Base-by-base conservation (phyloP, 2,329 filamentous ascomycete genomes). In the Colletotrichum tofieldiae region DNA sequence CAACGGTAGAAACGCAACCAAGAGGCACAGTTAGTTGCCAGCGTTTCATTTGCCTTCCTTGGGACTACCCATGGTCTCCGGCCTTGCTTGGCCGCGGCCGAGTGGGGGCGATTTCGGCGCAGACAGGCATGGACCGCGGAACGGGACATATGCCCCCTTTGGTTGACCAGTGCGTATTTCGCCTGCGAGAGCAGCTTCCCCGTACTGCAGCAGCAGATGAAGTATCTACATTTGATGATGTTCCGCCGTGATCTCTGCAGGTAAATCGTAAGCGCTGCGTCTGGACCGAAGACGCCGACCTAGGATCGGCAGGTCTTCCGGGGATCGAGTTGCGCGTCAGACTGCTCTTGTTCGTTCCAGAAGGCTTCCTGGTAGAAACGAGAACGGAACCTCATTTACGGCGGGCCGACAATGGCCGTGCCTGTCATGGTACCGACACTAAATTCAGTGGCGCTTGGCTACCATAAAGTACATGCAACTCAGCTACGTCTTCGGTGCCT, bases 81-180 rank as follows among this genome's bases (percentile, higher is more conserved):
- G 29, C 39, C 55, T 51, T 67, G 37, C 39, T 45, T 72, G 51
- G 51, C 52, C 51, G 37, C 51, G 23, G 68, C 51, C 47, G 39
- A 26, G 65, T 59, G 65, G 65, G 39, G 58, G 39, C 51, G 51
- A 20, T 56, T 35, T 26, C 51, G 62, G 51, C 29, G n/a, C 37
- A 29, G 18, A 37, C 45, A 70, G 26, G 54, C 60, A 67, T 71
- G 51, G 43, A 14, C 20, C 41, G 58, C 43, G 65, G 29, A 68
- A 58, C 58, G 65, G 65, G 52, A 45, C 35, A 54, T n/a, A 55
- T 51, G 41, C 51, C 26, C 43, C 45, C 39, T 68, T 72, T 52
- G 35, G 16, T 47, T 18, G n/a, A 62, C n/a, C 35, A 23, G 35
- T 49, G 37, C 52, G 52, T 52, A 2, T 65, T 41, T 7, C 41